Base-by-base conservation (phyloP, 768 basidiomycete genomes). In the Lentinula aciculospora region DNA sequence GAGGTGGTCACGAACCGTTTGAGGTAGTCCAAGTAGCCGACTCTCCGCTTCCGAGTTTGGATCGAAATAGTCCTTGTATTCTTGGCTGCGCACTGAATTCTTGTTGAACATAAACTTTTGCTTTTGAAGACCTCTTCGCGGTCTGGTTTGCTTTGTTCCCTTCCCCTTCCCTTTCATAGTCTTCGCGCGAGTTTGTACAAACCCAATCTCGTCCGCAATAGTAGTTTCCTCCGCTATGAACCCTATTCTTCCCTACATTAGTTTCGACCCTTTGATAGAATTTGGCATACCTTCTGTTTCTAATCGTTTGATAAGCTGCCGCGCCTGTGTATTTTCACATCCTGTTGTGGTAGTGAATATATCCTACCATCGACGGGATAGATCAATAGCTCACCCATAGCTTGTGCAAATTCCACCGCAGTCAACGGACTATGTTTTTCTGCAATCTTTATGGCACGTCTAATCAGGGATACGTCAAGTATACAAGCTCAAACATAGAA, bases 41-140 rank as follows among this genome's bases (percentile, higher is more conserved):
- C 72, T 81, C 71, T 90, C 88, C 36, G 81, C 77, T 25, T 79
- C 74, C 7, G 73, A 74, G 57, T 81, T 76, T 34, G 86, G 83
- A 58, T 82, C 75, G 71, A 92, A 92, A 65, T 91, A 89, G 64
- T 90, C 81, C 34, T 70, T 64, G 67, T 89, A 92, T 55, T 70
- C 75, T 44, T 71, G 59, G 9, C 74, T 75, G 42, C 69, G 68
- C 48, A 76, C 72, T 36, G 77, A 76, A 9, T 75, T 67, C 37
- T 67, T 70, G 57, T 86, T 78, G 68, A 90, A 89, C 12, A 76
- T 67, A 60, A 84, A 90, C 66, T 73, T 76, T 21, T 77, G 65
- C 63, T 82, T 85, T 58, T 84, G 82, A 23, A 82, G 61, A 47
- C 78, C 80, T 62, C 79, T 84, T 28, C 76, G 75, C 12, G 65